These are phyloP conservation scores for Lachancea sp. DNA, from an alignment of 805 yeast genomes.

Conservation along the genomic window DNA sequence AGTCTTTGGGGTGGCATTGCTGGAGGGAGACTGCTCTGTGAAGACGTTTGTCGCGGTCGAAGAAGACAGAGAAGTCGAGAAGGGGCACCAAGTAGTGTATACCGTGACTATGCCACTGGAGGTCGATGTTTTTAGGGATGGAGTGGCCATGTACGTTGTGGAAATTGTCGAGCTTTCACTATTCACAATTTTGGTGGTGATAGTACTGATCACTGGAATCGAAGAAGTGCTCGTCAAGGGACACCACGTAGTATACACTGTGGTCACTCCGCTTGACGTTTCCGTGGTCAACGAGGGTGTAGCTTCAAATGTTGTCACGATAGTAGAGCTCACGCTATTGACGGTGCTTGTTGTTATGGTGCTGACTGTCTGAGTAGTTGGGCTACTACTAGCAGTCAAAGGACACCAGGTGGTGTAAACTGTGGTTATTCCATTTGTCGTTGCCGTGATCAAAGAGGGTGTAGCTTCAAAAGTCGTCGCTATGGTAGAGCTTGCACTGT, in stretches of 20 bases:
- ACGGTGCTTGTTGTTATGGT: slow-evolving; percentile 1
- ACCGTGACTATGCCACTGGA: slow-evolving; percentile 4
- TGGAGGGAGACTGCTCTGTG: background rate
- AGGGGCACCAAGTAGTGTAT: slow-evolving; percentile 20
- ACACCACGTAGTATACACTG: slow-evolving; percentile 20
- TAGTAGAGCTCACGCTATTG: background rate
- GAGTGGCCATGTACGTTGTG: slow-evolving; percentile 10
- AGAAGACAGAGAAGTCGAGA: background rate
- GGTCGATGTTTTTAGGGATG: slow-evolving; percentile 7
- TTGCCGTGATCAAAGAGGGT: too few relatives aligned
- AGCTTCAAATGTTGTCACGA: slow-evolving; percentile 11
- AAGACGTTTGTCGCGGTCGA: background rate
- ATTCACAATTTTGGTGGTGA: background rate
- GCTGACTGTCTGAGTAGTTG: too few relatives aligned
- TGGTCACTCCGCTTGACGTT: slow-evolving; percentile 5
- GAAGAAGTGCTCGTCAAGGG: slow-evolving; percentile 5
- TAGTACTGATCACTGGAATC: background rate
- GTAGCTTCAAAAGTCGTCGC: too few relatives aligned
- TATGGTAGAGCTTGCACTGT: background rate
- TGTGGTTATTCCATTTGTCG: too few relatives aligned
- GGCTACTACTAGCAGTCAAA: too few relatives aligned
- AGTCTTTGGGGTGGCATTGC: background rate
- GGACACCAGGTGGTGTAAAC: too few relatives aligned
- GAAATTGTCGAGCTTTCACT: slow-evolving; percentile 2
- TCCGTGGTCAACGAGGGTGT: slow-evolving; percentile 2